A percentile compares a stretch with the other conserved stretches of the same genome.
Conservation (phyloP, 2,329 filamentous ascomycete species). For the Aureobasidium sp. region DNA sequence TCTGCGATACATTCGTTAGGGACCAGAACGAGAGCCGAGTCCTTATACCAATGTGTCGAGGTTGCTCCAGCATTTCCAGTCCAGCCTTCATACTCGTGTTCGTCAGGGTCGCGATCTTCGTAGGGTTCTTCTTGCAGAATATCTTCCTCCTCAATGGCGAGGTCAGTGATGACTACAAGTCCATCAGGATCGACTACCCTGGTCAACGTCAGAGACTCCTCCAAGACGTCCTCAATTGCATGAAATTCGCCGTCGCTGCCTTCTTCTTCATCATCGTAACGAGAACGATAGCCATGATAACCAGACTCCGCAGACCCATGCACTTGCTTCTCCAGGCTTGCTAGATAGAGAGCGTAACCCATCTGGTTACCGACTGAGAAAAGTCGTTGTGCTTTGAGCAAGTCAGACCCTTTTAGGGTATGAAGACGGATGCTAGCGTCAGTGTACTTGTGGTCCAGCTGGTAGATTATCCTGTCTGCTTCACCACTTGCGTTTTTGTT, state of each 20-base stretch:
- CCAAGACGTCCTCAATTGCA: constrained; percentile 12
- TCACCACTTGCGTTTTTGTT: background rate
- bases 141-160: constrained; percentile 15
- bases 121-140: constrained; percentile 18
- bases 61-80: constrained; percentile 22
- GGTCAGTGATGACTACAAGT: background rate
- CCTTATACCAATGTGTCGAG: constrained; percentile 22
- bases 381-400: constrained; percentile 16
- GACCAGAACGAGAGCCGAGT: constrained; percentile 17
- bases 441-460: constrained; percentile 23
- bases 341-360: constrained; percentile 18
- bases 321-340: constrained; percentile 12
- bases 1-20: background rate
- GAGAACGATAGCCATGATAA: background rate
- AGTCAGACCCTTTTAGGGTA: constrained; percentile 21
- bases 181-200: constrained; percentile 16
- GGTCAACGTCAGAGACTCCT: constrained; percentile 12
- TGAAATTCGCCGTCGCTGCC: background rate
- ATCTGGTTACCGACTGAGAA: constrained; percentile 16
- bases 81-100: constrained; percentile 21
- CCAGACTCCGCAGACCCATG: background rate
- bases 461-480: constrained; percentile 15
- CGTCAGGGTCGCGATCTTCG: constrained; percentile 19
- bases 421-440: constrained; percentile 17
- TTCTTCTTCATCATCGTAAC: constrained; percentile 12